Conservation (phyloP, 2,329 filamentous ascomycete genomes). For the Stagonosporopsis chrysanthemi region DNA sequence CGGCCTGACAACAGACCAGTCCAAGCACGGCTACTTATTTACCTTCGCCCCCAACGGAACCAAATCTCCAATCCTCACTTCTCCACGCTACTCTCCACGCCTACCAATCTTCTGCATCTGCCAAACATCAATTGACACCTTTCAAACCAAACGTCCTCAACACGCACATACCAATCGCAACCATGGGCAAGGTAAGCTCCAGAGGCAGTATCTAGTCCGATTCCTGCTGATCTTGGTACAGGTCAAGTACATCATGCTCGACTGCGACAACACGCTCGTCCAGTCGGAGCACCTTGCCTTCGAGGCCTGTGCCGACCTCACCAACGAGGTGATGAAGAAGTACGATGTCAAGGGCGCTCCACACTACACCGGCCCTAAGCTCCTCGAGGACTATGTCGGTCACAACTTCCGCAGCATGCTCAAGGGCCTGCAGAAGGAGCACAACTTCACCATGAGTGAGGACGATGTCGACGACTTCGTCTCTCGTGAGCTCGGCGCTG, state of each 20-base stretch:
- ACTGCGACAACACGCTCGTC: slow-evolving; percentile 87
- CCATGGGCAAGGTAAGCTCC: slow-evolving; percentile 43
- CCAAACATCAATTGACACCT: slow-evolving; percentile 31
- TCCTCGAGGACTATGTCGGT: slow-evolving; percentile 88
- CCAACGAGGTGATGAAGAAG: slow-evolving; percentile 81
- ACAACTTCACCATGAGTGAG: slow-evolving; percentile 72
- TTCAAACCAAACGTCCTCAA: slow-evolving; percentile 17
- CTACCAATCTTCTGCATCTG: slow-evolving; percentile 20
- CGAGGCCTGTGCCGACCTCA: slow-evolving; percentile 86
- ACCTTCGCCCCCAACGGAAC: slow-evolving; percentile 33
- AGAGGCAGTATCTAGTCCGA: slow-evolving; percentile 23
- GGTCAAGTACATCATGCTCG: slow-evolving; percentile 61
- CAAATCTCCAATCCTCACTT: slow-evolving; percentile 5
- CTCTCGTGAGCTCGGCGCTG: slow-evolving; percentile 77
- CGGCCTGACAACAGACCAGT: slow-evolving; percentile 35
- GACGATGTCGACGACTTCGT: slow-evolving; percentile 79
- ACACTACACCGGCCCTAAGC: slow-evolving; percentile 78
- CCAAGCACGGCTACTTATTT: slow-evolving; percentile 34
- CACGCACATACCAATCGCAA: slow-evolving; percentile 27
- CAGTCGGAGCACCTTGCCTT: slow-evolving; percentile 91
- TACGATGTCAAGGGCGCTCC: slow-evolving; percentile 68
- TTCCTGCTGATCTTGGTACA: slow-evolving; percentile 33
- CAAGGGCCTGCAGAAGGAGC: slow-evolving; percentile 74
- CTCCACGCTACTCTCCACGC: slow-evolving; percentile 3
- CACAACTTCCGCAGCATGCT: slow-evolving; percentile 97